These are phyloP conservation scores for Skeletonema menzelii DNA, from an alignment of 108 stramenopile species.

Conservation along the genomic window DNA sequence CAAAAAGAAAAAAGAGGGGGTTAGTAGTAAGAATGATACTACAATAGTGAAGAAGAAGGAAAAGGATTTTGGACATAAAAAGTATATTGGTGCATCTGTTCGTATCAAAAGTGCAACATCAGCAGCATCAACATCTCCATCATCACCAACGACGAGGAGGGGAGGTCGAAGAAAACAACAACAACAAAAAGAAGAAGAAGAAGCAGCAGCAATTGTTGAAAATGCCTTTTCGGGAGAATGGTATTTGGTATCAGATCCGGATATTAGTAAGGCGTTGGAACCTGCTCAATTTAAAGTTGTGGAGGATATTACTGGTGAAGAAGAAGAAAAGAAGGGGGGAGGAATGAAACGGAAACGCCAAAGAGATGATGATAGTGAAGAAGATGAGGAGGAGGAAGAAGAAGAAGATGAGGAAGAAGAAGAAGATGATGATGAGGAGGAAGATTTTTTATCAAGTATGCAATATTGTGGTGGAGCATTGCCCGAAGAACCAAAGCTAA, in stretches of 20 bases:
- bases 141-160: background rate
- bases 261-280: conserved; percentile 6
- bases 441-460: background rate
- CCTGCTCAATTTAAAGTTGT: conserved; percentile 23
- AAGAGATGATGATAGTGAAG: background rate
- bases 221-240: conserved; percentile 21
- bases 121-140: background rate
- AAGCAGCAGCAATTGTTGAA: background rate
- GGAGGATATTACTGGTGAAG: background rate
- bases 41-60: background rate
- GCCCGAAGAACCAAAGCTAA: background rate
- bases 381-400: background rate
- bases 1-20: no score
- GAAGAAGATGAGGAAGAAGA: background rate
- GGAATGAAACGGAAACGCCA: background rate
- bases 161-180: no score
- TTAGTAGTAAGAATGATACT: background rate
- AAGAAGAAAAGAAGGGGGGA: background rate
- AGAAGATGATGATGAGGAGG: background rate
- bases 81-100: conserved; percentile 28
- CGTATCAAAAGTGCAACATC: background rate
- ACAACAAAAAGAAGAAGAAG: no score
- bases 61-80: background rate
- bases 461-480: background rate
- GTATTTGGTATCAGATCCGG: conserved; percentile 25